A percentile compares a stretch with the other conserved stretches of the same genome.
Evolutionary conservation across 805 yeast genomes (phyloP).

Genomic region (Candida hispaniensis): DNA sequence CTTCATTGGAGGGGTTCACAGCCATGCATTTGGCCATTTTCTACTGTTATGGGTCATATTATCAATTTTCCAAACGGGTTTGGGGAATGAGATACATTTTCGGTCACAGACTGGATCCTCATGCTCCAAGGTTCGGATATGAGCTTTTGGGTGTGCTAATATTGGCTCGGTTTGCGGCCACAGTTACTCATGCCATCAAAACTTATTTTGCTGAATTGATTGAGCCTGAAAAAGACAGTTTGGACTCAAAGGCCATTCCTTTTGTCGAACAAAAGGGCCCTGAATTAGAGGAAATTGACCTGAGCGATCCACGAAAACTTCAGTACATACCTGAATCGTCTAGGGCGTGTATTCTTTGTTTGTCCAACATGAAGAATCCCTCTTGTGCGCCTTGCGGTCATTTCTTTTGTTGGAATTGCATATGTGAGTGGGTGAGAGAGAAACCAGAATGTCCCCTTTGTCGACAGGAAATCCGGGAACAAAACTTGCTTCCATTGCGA

Average conservation of each 20-base stretch:
- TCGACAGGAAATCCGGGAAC: slow-evolving; percentile 55
- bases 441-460: slow-evolving; percentile 87
- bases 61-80: slow-evolving; percentile 62
- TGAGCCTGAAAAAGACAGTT: slow-evolving; percentile 1
- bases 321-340: slow-evolving; percentile 62
- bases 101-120: slow-evolving; percentile 28
- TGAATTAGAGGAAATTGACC: slow-evolving; percentile 17
- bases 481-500: slow-evolving; percentile 49
- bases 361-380: slow-evolving; percentile 71
- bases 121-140: slow-evolving; percentile 38
- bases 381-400: slow-evolving; percentile 88
- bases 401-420: slow-evolving; percentile 84
- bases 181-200: slow-evolving; percentile 4
- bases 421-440: slow-evolving; percentile 81
- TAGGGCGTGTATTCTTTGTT: slow-evolving; percentile 74
- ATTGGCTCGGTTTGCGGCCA: slow-evolving; percentile 23
- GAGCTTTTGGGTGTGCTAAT: slow-evolving; percentile 51
- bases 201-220: slow-evolving; percentile 2
- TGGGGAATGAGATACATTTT: slow-evolving; percentile 69
- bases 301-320: slow-evolving; percentile 45
- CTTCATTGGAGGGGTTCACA: slow-evolving; percentile 33
- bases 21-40: slow-evolving; percentile 72
- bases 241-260: slow-evolving; percentile 5
- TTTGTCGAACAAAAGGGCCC: slow-evolving; percentile 17
- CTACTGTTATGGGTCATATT: slow-evolving; percentile 74